Evolutionary conservation across 164 flowering plant genomes (phyloP).

Genomic region (Euptelea pleiosperma): DNA sequence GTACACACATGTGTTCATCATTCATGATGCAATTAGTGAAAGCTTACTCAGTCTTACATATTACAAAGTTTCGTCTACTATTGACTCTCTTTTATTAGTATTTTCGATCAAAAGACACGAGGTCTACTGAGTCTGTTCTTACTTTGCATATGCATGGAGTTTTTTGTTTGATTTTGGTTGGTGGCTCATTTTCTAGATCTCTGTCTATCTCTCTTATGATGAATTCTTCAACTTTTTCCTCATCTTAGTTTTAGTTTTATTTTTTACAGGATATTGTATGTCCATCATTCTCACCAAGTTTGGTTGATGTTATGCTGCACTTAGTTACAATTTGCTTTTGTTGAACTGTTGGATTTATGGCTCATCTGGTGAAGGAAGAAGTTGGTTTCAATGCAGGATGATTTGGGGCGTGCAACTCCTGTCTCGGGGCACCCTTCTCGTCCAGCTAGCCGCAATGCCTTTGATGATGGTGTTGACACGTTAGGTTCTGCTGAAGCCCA

Average conservation of each 20-base stretch:
- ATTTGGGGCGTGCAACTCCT: slow-evolving; percentile 38
- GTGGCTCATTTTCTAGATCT: background rate
- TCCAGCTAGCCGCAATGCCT: slow-evolving; percentile 71
- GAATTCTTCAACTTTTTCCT: background rate
- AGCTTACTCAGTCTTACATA: background rate
- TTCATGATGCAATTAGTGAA: no score
- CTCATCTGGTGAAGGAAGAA: background rate
- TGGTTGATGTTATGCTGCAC: background rate
- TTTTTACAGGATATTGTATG: background rate
- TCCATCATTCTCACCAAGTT: background rate
- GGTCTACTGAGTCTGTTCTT: background rate
- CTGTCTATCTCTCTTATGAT: background rate
- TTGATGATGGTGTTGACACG: slow-evolving; percentile 44
- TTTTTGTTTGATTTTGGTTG: background rate
- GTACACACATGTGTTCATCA: no score
- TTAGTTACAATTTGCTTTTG: background rate
- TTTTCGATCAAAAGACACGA: background rate
- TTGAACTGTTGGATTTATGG: background rate
- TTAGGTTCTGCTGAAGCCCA: slow-evolving; percentile 45
- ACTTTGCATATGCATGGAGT: background rate
- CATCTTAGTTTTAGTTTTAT: no score
- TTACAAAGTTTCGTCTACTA: background rate
- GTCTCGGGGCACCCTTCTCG: slow-evolving; percentile 62
- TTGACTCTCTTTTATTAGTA: background rate
- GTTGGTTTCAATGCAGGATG: slow-evolving; percentile 53